Conservation (phyloP, 1,284 basidiomycete genomes). For the Rhodotorula sp. region DNA sequence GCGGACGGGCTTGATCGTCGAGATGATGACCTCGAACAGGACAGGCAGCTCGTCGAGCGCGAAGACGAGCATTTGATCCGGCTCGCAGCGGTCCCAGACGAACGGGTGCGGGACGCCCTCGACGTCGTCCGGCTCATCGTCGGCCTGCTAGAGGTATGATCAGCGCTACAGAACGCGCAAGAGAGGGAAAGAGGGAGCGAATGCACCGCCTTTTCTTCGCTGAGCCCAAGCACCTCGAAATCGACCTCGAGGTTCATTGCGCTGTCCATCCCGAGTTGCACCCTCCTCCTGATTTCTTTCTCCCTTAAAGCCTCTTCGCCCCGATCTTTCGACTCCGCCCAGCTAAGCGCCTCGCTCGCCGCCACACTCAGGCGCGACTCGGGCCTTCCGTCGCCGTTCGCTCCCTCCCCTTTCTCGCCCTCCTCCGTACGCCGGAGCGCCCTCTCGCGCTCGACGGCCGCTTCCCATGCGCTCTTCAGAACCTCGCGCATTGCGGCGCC, state of each 20-base stretch:
- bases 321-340: conserved; percentile 20
- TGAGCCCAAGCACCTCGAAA: conserved; percentile 32
- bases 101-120: conserved; percentile 30
- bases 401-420: conserved; percentile 59
- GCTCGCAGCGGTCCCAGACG: conserved; percentile 42
- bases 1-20: conserved; percentile 62
- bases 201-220: not conserved
- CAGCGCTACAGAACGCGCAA: not conserved
- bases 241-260: conserved; percentile 42
- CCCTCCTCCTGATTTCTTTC: conserved; percentile 19
- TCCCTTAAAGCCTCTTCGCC: conserved; percentile 16
- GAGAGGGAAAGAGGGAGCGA: not conserved
- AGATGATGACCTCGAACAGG: conserved; percentile 77
- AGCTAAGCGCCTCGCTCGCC: conserved; percentile 56
- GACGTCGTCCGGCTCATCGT: conserved; percentile 21
- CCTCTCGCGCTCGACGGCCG: conserved; percentile 53
- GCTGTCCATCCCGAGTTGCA: conserved; percentile 38
- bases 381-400: conserved; percentile 44
- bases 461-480: conserved; percentile 63
- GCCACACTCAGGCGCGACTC: conserved; percentile 29
- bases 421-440: conserved; percentile 60
- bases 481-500: conserved; percentile 72
- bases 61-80: conserved; percentile 77
- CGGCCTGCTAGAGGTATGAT: not conserved
- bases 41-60: conserved; percentile 72